These are phyloP conservation scores for Neonectria hederae DNA, from an alignment of 2,329 filamentous ascomycete genomes.

Conservation along the genomic window DNA sequence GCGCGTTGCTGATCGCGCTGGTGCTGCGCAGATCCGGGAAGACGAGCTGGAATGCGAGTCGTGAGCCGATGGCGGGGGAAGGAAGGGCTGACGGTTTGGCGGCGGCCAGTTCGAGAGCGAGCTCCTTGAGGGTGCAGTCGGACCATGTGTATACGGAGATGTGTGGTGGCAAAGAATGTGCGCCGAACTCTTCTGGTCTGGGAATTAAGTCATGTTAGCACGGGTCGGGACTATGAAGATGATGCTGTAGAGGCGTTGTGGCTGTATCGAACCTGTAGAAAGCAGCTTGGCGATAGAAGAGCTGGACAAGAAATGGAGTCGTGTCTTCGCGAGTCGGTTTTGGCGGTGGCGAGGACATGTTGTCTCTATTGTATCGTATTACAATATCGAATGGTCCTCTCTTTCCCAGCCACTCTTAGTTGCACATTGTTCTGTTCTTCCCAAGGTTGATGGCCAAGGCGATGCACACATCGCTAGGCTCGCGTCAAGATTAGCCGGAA, in stretches of 20 bases:
- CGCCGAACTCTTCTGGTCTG: slow-evolving; percentile 76
- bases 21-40: slow-evolving; percentile 74
- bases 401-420: slow-evolving; percentile 2
- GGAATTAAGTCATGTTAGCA: neutral
- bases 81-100: slow-evolving; percentile 75
- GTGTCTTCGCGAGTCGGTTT: slow-evolving; percentile 72
- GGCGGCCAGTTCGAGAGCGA: slow-evolving; percentile 78
- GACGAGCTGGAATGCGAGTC: slow-evolving; percentile 87
- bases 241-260: neutral
- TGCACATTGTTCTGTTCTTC: slow-evolving; percentile 3
- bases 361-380: neutral
- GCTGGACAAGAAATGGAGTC: slow-evolving; percentile 85
- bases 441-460: slow-evolving; percentile 8
- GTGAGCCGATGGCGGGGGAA: slow-evolving; percentile 78
- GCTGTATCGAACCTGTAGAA: slow-evolving; percentile 70
- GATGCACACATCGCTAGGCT: neutral
- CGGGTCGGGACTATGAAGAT: neutral
- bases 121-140: slow-evolving; percentile 81
- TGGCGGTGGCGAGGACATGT: slow-evolving; percentile 31
- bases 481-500: slow-evolving; percentile 30
- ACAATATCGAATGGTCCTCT: neutral
- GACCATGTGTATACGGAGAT: slow-evolving; percentile 89
- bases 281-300: slow-evolving; percentile 80
- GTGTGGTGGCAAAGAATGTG: slow-evolving; percentile 68
- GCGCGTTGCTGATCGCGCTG: slow-evolving; percentile 37